These are phyloP conservation scores for Leptographium flavum DNA, from an alignment of 2,329 filamentous ascomycete species.

Conservation along the genomic window DNA sequence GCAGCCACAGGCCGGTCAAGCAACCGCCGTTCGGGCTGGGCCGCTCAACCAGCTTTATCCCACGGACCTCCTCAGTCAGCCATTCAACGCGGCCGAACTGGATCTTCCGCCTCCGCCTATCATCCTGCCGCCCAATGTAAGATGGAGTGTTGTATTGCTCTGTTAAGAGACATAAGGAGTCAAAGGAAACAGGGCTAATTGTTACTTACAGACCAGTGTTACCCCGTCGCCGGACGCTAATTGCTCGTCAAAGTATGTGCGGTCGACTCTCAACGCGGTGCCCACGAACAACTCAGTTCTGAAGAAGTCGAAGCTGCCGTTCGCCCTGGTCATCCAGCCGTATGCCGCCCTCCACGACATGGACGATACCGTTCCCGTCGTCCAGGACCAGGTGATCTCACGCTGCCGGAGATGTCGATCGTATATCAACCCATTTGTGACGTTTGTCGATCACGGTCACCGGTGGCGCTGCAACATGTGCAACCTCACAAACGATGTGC, in stretches of 20 bases:
- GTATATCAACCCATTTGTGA: constrained; percentile 96
- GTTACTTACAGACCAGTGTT: constrained; percentile 53
- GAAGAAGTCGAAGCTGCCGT: constrained; percentile 93
- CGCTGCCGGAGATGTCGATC: constrained; percentile 89
- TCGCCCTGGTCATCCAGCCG: constrained; percentile 90
- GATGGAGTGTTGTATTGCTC: constrained; percentile 16
- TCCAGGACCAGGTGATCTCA: constrained; percentile 94
- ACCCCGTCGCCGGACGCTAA: constrained; percentile 86
- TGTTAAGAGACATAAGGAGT: background rate
- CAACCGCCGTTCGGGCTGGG: constrained; percentile 25
- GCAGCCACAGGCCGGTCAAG: constrained; percentile 36
- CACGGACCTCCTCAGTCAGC: constrained; percentile 80
- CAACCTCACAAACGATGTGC: constrained; percentile 94
- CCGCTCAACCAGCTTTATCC: constrained; percentile 80
- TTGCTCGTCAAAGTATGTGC: constrained; percentile 84
- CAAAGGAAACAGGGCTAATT: background rate
- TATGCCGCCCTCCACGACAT: constrained; percentile 87
- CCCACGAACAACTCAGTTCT: constrained; percentile 84
- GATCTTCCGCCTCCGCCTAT: constrained; percentile 86
- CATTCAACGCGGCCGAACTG: constrained; percentile 86
- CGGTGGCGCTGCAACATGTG: constrained; percentile 99
- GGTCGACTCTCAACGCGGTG: constrained; percentile 87
- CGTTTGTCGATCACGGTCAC: constrained; percentile 92
- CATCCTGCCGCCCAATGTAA: constrained; percentile 79
- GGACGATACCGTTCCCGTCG: constrained; percentile 79